These are phyloP conservation scores for Zygosaccharomyces rouxii DNA, from an alignment of 805 yeast genomes.

Conservation along the genomic window DNA sequence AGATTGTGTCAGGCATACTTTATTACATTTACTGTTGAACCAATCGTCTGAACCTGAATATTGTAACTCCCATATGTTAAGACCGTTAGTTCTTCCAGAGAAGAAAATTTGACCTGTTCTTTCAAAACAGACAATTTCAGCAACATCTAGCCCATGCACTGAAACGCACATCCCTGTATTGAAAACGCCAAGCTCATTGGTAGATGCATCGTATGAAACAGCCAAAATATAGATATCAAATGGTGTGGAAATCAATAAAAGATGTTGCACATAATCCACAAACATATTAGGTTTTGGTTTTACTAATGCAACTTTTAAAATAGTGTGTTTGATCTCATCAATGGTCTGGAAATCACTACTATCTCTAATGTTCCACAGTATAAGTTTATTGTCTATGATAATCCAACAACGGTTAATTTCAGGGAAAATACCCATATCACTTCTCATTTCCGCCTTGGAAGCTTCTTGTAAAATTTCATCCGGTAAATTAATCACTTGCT, in stretches of 20 bases:
- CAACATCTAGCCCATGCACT: constrained; percentile 70
- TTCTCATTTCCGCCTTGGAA: constrained; percentile 57
- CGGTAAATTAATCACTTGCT: constrained; percentile 67
- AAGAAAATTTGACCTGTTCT: constrained; percentile 77
- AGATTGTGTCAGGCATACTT: constrained; percentile 74
- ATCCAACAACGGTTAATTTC: constrained; percentile 84
- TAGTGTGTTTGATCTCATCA: constrained; percentile 76
- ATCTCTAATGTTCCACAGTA: constrained; percentile 74
- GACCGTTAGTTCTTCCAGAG: constrained; percentile 72
- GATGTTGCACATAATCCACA: constrained; percentile 66
- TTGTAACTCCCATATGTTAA: constrained; percentile 79
- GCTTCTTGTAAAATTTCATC: constrained; percentile 73
- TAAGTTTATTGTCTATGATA: constrained; percentile 71
- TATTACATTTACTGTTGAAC: constrained; percentile 78
- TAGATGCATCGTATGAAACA: constrained; percentile 46
- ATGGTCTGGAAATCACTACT: constrained; percentile 69
- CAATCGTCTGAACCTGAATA: constrained; percentile 82
- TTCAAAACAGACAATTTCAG: constrained; percentile 54
- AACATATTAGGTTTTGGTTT: constrained; percentile 79
- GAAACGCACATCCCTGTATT: constrained; percentile 82
- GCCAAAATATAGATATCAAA: constrained; percentile 74
- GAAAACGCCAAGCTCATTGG: constrained; percentile 58
- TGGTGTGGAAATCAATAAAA: constrained; percentile 76
- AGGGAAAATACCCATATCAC: constrained; percentile 79
- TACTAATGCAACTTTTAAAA: constrained; percentile 70